Evolutionary conservation across 495 filamentous ascomycete genomes (phyloP).

Genomic region (Penicillium cataractarum): DNA sequence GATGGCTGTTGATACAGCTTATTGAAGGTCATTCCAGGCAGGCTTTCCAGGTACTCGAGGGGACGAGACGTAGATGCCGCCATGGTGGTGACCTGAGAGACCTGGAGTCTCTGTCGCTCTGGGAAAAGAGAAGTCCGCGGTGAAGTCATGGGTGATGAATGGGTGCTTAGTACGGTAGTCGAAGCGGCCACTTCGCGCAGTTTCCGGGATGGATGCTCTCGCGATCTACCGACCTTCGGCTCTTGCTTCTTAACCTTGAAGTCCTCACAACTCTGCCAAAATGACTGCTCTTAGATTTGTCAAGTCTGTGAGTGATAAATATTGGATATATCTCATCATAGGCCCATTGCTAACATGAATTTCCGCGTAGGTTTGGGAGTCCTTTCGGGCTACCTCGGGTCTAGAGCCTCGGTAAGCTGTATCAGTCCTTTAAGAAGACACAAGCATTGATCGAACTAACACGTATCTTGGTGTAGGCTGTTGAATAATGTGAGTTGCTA

Average conservation of each 20-base stretch:
- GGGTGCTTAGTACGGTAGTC: conserved; percentile 32
- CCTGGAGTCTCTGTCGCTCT: conserved; percentile 45
- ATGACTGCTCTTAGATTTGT: conserved; percentile 68
- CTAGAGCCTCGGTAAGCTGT: conserved; percentile 77
- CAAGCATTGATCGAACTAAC: neutral
- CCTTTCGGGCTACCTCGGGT: conserved; percentile 82
- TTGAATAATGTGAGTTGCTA: conserved; percentile 39
- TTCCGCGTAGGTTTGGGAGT: conserved; percentile 67
- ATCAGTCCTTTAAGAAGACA: neutral
- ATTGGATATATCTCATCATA: too few species aligned
- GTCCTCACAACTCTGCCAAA: conserved; percentile 10
- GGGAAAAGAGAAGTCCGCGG: conserved; percentile 16
- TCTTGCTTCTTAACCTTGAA: conserved; percentile 3
- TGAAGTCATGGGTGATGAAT: conserved; percentile 20
- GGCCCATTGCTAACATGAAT: conserved; percentile 1
- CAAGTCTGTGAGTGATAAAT: conserved; percentile 50
- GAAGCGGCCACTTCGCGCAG: conserved; percentile 39
- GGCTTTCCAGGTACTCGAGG: conserved; percentile 86
- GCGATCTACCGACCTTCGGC: conserved; percentile 13
- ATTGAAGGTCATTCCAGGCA: conserved; percentile 83
- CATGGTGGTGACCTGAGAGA: conserved; percentile 55
- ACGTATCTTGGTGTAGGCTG: conserved; percentile 30
- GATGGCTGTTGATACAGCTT: conserved; percentile 95
- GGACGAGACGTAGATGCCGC: conserved; percentile 66
- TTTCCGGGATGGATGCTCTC: conserved; percentile 39